Conservation (phyloP, 352 stramenopile species). For the Globisporangium echinulatum region DNA sequence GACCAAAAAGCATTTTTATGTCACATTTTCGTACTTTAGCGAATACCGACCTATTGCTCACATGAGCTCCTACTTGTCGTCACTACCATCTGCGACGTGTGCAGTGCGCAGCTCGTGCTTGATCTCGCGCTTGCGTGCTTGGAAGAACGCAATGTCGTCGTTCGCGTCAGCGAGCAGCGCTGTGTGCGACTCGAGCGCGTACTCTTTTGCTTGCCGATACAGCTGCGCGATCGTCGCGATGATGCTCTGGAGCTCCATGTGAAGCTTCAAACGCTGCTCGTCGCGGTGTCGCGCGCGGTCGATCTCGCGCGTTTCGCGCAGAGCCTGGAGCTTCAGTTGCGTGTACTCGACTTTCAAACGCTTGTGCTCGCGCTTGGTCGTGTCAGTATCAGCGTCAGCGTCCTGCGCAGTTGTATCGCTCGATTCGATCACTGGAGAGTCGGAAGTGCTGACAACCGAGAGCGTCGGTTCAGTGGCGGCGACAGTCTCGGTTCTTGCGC, state of each 20-base stretch:
- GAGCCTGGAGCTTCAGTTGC: constrained; percentile 16
- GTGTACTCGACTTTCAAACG: constrained; percentile 12
- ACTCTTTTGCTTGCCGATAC: constrained; percentile 30
- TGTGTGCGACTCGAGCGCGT: constrained; percentile 10
- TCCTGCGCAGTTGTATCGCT: too few relatives aligned
- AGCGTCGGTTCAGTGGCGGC: neutral
- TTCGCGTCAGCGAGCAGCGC: constrained; percentile 26
- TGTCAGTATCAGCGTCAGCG: neutral
- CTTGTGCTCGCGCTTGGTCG: neutral
- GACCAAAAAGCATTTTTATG: neutral
- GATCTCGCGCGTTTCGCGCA: constrained; percentile 17
- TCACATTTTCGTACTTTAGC: neutral
- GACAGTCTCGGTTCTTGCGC: neutral
- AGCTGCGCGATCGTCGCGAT: constrained; percentile 34
- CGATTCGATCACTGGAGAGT: too few relatives aligned
- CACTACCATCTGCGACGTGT: neutral
- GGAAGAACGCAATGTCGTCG: constrained; percentile 41
- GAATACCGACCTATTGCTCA: neutral
- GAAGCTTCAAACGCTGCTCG: constrained; percentile 27
- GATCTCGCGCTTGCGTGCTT: constrained; percentile 28
- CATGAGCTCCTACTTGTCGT: neutral
- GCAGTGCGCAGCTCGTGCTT: constrained; percentile 21
- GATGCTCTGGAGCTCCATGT: constrained; percentile 28
- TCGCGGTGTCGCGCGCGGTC: constrained; percentile 4
- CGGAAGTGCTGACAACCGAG: too few relatives aligned